Evolutionary conservation across 176 grass and related monocot genomes (phyloP).

Genomic region (Rhipidocladum racemiflorum): DNA sequence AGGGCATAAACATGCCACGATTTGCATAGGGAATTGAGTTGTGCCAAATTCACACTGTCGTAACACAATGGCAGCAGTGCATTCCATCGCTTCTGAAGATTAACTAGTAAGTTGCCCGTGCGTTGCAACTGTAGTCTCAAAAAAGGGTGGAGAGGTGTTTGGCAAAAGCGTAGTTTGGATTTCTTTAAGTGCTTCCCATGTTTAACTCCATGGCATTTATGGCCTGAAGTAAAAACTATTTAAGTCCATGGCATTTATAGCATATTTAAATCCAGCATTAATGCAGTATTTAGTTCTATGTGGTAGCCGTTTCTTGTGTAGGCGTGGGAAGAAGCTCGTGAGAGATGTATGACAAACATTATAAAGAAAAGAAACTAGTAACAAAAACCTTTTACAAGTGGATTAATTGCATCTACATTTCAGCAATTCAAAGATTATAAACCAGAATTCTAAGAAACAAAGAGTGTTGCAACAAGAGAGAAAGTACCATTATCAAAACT

Average conservation of each 20-base stretch:
- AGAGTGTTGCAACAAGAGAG: neutral
- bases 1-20: neutral
- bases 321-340: too few relatives aligned
- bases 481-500: neutral
- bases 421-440: neutral
- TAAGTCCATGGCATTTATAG: too few relatives aligned
- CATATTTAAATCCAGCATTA: too few relatives aligned
- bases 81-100: neutral
- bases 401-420: neutral
- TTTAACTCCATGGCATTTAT: too few relatives aligned
- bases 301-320: too few relatives aligned
- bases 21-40: neutral
- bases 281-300: too few relatives aligned
- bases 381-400: neutral
- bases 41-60: neutral
- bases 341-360: neutral
- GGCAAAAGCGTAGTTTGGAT: too few relatives aligned
- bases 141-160: too few relatives aligned
- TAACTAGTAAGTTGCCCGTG: too few relatives aligned
- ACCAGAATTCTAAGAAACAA: neutral
- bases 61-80: neutral
- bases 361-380: neutral
- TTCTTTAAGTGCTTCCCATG: too few relatives aligned
- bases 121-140: too few relatives aligned
- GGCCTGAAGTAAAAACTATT: too few relatives aligned